Evolutionary conservation across 805 yeast species (phyloP).

Genomic region (Cyberlindnera sargentensis): DNA sequence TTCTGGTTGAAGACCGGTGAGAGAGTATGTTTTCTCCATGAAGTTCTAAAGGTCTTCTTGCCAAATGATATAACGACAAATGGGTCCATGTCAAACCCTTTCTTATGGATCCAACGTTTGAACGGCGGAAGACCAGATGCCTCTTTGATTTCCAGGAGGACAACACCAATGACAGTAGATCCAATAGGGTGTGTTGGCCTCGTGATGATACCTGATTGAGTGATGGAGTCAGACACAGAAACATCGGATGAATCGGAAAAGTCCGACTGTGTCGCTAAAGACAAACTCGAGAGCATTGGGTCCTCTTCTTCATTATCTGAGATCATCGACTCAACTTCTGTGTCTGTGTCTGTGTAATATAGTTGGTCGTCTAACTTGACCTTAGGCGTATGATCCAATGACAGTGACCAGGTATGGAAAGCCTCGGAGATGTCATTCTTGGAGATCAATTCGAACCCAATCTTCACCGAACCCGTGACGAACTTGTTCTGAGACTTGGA

Average conservation of each 20-base stretch:
- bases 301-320: conserved; percentile 1
- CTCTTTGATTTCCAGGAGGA: conserved; percentile 67
- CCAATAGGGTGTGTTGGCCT: background rate
- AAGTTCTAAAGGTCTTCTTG: conserved; percentile 76
- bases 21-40: conserved; percentile 74
- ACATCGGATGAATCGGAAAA: conserved; percentile 1
- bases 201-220: too few relatives aligned
- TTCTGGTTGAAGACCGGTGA: conserved; percentile 80
- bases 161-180: conserved; percentile 43
- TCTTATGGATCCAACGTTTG: conserved; percentile 45
- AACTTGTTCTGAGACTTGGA: conserved; percentile 32
- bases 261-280: conserved; percentile 1
- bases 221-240: background rate
- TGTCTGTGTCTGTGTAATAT: conserved; percentile 21
- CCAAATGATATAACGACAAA: conserved; percentile 91
- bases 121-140: conserved; percentile 78
- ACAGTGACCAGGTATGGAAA: conserved; percentile 15
- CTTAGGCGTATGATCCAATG: conserved; percentile 1
- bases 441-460: conserved; percentile 34
- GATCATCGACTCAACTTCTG: conserved; percentile 21
- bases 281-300: too few relatives aligned
- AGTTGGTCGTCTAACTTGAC: conserved; percentile 19
- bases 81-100: conserved; percentile 94
- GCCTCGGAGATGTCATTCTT: conserved; percentile 13
- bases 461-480: conserved; percentile 41